These are phyloP conservation scores for Globisporangium parvum DNA, from an alignment of 352 stramenopile species.

Conservation along the genomic window DNA sequence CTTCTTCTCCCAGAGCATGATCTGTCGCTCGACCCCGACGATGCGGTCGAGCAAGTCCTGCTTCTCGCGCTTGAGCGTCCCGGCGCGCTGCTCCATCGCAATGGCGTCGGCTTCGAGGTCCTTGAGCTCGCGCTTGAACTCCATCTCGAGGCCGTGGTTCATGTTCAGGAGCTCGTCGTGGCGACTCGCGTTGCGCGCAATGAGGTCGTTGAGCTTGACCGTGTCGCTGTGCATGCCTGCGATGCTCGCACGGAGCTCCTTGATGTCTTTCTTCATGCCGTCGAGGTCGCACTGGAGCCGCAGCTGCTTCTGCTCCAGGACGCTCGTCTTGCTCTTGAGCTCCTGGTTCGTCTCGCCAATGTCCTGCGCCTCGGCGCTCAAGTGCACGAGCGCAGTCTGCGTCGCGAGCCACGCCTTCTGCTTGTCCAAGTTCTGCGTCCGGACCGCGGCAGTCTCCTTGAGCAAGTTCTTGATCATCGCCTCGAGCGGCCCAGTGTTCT, in stretches of 20 bases:
- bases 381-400: conserved; percentile 88
- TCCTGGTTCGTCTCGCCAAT: conserved; percentile 88
- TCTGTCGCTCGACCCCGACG: conserved; percentile 88
- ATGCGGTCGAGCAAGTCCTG: conserved; percentile 86
- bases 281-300: conserved; percentile 82
- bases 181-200: conserved; percentile 78
- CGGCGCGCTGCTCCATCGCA: conserved; percentile 66
- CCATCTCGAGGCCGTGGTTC: conserved; percentile 86
- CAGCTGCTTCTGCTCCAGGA: conserved; percentile 88
- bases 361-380: conserved; percentile 83
- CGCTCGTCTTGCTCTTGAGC: conserved; percentile 84
- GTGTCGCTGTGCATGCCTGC: conserved; percentile 90
- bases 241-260: conserved; percentile 67
- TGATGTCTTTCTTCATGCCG: conserved; percentile 76
- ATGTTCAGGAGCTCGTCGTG: conserved; percentile 81
- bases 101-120: conserved; percentile 84
- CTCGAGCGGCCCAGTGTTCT: conserved; percentile 91
- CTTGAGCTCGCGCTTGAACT: conserved; percentile 89
- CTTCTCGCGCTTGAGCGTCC: conserved; percentile 77
- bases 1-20: conserved; percentile 96
- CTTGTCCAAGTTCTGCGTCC: conserved; percentile 58
- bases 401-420: conserved; percentile 90
- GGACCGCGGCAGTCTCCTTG: conserved; percentile 81
- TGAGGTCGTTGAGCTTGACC: conserved; percentile 90
- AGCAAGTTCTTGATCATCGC: conserved; percentile 91